These are phyloP conservation scores for Scheffersomyces insectosa DNA, from an alignment of 1,139 yeast genomes.

Conservation along the genomic window DNA sequence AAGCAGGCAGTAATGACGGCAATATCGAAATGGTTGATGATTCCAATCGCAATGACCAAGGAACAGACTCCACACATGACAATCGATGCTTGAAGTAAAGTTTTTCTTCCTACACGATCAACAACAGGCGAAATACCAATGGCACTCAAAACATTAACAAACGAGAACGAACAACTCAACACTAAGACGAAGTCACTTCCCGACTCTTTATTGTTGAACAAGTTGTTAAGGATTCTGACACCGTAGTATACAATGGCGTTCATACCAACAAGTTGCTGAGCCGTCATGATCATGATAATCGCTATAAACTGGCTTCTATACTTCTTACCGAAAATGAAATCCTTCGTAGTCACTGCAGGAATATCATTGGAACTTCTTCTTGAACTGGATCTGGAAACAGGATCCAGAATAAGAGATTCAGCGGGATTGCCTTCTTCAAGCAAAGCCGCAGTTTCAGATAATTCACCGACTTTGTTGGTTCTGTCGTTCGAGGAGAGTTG, in stretches of 20 bases:
- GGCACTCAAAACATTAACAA: conserved; percentile 32
- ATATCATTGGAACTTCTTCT: conserved; percentile 33
- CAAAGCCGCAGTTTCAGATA: conserved; percentile 4
- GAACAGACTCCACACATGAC: conserved; percentile 14
- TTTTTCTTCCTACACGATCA: conserved; percentile 20
- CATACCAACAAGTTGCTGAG: conserved; percentile 44
- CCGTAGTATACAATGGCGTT: conserved; percentile 45
- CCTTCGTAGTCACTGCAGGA: conserved; percentile 22
- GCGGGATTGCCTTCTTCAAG: neutral
- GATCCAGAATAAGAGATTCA: neutral
- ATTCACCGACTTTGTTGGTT: conserved; percentile 1
- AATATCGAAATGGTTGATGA: conserved; percentile 8
- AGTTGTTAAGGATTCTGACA: conserved; percentile 28
- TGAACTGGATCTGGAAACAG: conserved; percentile 4
- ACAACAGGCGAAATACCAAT: conserved; percentile 22
- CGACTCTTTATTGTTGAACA: conserved; percentile 22
- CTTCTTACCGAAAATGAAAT: conserved; percentile 20
- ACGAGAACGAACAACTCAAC: conserved; percentile 32
- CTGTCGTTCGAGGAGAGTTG: conserved; percentile 18
- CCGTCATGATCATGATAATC: conserved; percentile 35
- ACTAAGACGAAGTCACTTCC: conserved; percentile 24
- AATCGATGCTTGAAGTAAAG: conserved; percentile 18
- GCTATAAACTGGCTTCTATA: conserved; percentile 32
- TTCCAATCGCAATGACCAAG: conserved; percentile 14
- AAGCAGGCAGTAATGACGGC: conserved; percentile 19